Conservation (phyloP, 345 rosid genomes). For the Arabis hirsuta region DNA sequence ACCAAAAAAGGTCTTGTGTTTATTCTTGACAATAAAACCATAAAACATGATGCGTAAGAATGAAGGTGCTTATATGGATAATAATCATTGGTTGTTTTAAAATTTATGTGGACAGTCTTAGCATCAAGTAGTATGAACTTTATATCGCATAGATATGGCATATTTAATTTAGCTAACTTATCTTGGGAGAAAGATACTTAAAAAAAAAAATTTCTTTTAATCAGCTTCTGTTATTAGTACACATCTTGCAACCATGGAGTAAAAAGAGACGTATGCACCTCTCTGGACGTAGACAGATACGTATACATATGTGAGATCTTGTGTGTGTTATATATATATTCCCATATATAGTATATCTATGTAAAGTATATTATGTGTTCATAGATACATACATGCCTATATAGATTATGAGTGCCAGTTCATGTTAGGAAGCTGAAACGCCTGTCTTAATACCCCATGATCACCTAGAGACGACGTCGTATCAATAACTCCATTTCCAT, state of each 20-base stretch:
- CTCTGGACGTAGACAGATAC: conserved; percentile 36
- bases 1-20: no score
- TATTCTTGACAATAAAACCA: no score
- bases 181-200: no score
- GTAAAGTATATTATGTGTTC: conserved; percentile 26
- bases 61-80: no score
- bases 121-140: no score
- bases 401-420: conserved; percentile 51
- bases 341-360: conserved; percentile 13
- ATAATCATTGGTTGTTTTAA: no score
- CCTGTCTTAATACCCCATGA: conserved; percentile 61
- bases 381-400: conserved; percentile 20
- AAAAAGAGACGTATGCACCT: conserved; percentile 39
- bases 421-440: conserved; percentile 62
- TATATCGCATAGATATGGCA: no score
- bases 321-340: conserved; percentile 17
- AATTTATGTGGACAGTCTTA: no score
- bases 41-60: no score
- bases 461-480: conserved; percentile 47
- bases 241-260: conserved; percentile 35
- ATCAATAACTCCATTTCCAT: conserved; percentile 50
- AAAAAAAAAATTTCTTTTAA: neutral
- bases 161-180: no score
- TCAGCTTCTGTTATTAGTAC: conserved; percentile 39
- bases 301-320: conserved; percentile 28